Evolutionary conservation across 2,329 filamentous ascomycete species (phyloP), one percentile per base, ranked within the genome.

Genomic region (Grosmannia clavigera): DNA sequence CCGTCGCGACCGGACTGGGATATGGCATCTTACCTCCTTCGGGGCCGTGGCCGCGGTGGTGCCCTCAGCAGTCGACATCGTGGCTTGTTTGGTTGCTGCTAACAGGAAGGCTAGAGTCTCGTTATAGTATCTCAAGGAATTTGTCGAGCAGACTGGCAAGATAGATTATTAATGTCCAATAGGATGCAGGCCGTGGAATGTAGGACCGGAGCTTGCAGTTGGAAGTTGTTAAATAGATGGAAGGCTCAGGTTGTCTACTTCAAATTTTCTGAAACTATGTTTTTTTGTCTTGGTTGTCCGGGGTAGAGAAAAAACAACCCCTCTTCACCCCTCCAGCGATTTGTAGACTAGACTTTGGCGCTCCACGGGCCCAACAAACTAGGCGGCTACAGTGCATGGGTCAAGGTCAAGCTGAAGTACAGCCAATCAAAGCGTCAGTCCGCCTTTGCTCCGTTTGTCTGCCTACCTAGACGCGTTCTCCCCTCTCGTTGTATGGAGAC

Each of bases 31-130:
- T 46, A 43, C 51, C 57, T 59, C 57, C 51, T 55, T 55, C 33
- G 25, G 22, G 33, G 38, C 61, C 64, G 62, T 60, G 61, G 68
- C 64, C 62, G 70, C 68, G 65, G 68, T 67, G 62, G 67, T 60
- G 46, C 67, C 69, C 57, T 72, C 70, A 65, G 67, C 64, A 61
- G 68, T 66, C 58, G 68, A 72, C 70, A 72, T 72, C 43, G 59
- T 69, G 62, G 57, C 25, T 56, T 38, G 16, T 38, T 50, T 19
- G 33, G n/a, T 25, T 46, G 12, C 40, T 43, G 46, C 14, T 50
- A 48, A 33, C 51, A 22, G 43, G 5, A 48, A n/a, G 5, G 38
- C 31, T 31, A 19, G 12, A 19, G 48, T 29, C 19, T 12, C 46
- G 25, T 19, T 29, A 14, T 52, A 3, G 31, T 7, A 19, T 14